A percentile compares a stretch with the other conserved stretches of the same genome.
Conservation (phyloP, 495 filamentous ascomycete genomes). For the Talaromyces trachyspermus region DNA sequence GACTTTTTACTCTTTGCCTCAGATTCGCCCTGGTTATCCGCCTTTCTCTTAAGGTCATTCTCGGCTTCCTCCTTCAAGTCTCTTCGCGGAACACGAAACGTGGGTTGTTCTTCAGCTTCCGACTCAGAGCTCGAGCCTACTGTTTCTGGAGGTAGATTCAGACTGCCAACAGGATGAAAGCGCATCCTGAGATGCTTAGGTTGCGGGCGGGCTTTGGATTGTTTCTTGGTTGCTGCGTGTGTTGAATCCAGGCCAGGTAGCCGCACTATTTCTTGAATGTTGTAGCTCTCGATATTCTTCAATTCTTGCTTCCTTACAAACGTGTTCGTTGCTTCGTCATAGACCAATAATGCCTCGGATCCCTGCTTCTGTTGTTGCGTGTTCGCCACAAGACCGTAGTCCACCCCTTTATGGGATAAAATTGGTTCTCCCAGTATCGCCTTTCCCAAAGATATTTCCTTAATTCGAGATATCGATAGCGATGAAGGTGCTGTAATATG, state of each 20-base stretch:
- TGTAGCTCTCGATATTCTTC: conserved; percentile 31
- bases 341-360: conserved; percentile 30
- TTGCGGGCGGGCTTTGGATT: conserved; percentile 37
- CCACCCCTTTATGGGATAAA: conserved; percentile 29
- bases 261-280: conserved; percentile 38
- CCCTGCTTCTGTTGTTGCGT: conserved; percentile 27
- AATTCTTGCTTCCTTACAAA: conserved; percentile 22
- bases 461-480: conserved; percentile 36
- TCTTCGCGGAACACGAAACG: conserved; percentile 26
- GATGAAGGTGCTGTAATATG: conserved; percentile 38
- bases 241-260: conserved; percentile 27
- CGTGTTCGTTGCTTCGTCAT: conserved; percentile 26
- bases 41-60: conserved; percentile 34
- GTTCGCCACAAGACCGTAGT: conserved; percentile 39
- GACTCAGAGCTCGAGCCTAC: conserved; percentile 39
- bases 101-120: conserved; percentile 35
- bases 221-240: conserved; percentile 26
- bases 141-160: conserved; percentile 33
- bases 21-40: conserved; percentile 22
- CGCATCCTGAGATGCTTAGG: conserved; percentile 56
- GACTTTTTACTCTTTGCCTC: conserved; percentile 39
- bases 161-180: conserved; percentile 48
- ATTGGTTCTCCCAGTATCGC: conserved; percentile 36
- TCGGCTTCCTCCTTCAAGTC: conserved; percentile 23
- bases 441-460: conserved; percentile 34